Evolutionary conservation across 1,139 yeast genomes (phyloP).

Genomic region (Hanseniaspora uvarum): DNA sequence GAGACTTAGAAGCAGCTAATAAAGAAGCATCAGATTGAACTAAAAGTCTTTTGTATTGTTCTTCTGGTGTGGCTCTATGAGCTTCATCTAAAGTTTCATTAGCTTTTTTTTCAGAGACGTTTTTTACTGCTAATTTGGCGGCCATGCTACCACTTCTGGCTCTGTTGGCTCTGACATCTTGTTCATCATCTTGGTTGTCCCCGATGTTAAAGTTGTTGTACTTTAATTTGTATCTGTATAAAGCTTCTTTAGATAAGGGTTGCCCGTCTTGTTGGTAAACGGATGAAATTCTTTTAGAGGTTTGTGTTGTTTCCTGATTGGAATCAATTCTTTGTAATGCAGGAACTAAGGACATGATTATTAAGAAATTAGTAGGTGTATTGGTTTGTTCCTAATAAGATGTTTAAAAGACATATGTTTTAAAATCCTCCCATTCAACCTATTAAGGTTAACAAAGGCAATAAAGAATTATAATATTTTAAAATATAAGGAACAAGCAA

Average conservation of each 20-base stretch:
- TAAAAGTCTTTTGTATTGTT: slow-evolving; percentile 45
- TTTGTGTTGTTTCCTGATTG: background rate
- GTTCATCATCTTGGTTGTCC: slow-evolving; percentile 36
- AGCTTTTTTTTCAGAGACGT: slow-evolving; percentile 54
- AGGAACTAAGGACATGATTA: slow-evolving; percentile 17
- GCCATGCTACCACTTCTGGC: slow-evolving; percentile 59
- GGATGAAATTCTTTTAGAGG: background rate
- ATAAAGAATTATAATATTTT: too few relatives aligned
- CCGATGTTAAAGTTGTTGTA: slow-evolving; percentile 70
- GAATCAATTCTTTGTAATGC: slow-evolving; percentile 16
- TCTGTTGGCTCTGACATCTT: slow-evolving; percentile 45
- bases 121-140: slow-evolving; percentile 58
- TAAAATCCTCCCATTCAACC: too few relatives aligned
- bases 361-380: background rate
- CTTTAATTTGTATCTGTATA: slow-evolving; percentile 65
- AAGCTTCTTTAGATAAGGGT: slow-evolving; percentile 63
- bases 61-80: slow-evolving; percentile 6
- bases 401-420: too few relatives aligned
- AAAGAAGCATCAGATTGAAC: slow-evolving; percentile 36
- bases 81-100: background rate
- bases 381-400: background rate
- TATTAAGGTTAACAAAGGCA: too few relatives aligned
- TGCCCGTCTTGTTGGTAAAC: slow-evolving; percentile 60
- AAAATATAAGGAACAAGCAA: too few relatives aligned
- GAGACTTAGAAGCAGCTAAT: slow-evolving; percentile 25